These are phyloP conservation scores for Quercus alba DNA, from an alignment of 306 rosid species.

Conservation along the genomic window DNA sequence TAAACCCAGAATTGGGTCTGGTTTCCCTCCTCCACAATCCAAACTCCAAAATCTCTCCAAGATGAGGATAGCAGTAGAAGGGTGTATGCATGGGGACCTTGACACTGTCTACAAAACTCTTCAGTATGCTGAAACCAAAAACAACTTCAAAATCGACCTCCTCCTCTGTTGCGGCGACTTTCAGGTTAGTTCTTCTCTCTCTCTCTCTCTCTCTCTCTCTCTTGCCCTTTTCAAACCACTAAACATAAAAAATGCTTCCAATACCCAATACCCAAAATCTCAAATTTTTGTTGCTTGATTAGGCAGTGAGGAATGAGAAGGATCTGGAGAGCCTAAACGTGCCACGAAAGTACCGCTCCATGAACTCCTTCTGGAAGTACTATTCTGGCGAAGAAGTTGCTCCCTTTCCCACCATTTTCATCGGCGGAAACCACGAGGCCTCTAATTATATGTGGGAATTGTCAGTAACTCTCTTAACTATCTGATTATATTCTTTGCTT, in stretches of 20 bases:
- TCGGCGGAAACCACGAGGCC: conserved; percentile 96
- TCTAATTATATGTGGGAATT: conserved; percentile 91
- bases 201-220: background rate
- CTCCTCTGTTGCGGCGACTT: conserved; percentile 96
- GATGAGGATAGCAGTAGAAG: conserved; percentile 89
- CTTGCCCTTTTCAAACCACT: background rate
- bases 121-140: conserved; percentile 46
- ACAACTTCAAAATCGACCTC: conserved; percentile 79
- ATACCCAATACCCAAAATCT: background rate
- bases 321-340: conserved; percentile 81
- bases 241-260: background rate
- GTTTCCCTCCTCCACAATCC: background rate
- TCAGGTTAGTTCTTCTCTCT: conserved; percentile 37
- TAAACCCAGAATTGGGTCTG: background rate
- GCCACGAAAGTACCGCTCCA: conserved; percentile 50
- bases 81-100: conserved; percentile 96
- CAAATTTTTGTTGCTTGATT: conserved; percentile 2
- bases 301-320: conserved; percentile 78
- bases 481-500: background rate
- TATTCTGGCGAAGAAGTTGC: conserved; percentile 79
- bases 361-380: conserved; percentile 96
- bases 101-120: conserved; percentile 81
- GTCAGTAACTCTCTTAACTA: conserved; percentile 49
- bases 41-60: background rate
- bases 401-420: conserved; percentile 87